These are phyloP conservation scores for Lactifluus piperatus DNA, from an alignment of 768 basidiomycete species.

Conservation along the genomic window DNA sequence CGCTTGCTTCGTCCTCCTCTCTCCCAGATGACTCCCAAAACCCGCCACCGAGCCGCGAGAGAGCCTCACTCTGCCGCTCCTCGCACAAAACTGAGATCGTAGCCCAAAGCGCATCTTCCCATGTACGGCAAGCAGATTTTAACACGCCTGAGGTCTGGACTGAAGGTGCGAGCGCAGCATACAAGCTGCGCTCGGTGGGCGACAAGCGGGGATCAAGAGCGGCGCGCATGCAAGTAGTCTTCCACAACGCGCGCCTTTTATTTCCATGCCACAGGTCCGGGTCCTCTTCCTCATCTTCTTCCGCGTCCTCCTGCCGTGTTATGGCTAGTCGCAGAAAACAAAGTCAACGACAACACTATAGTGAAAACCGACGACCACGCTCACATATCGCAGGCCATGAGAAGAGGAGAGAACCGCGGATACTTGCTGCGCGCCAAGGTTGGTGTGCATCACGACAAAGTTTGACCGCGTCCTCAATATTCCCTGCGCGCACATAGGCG, in stretches of 20 bases:
- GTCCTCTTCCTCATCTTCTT: conserved; percentile 36
- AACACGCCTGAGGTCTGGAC: conserved; percentile 56
- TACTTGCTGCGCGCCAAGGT: conserved; percentile 86
- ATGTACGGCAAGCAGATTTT: conserved; percentile 70
- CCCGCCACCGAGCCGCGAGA: conserved; percentile 53
- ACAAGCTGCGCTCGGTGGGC: conserved; percentile 71
- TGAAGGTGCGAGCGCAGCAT: conserved; percentile 76
- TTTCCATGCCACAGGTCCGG: conserved; percentile 65
- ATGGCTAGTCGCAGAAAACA: conserved; percentile 31
- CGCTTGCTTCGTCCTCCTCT: conserved; percentile 25
- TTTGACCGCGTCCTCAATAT: conserved; percentile 75
- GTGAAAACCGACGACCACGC: conserved; percentile 21
- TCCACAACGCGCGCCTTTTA: conserved; percentile 74
- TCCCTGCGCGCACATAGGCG: conserved; percentile 75
- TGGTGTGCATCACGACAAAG: conserved; percentile 76
- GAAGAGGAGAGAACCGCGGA: conserved; percentile 76
- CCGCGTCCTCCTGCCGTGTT: conserved; percentile 37
- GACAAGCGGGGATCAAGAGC: conserved; percentile 59
- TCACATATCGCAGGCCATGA: conserved; percentile 65
- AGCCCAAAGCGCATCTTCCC: conserved; percentile 97
- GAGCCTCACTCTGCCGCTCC: conserved; percentile 63
- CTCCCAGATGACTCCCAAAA: conserved; percentile 71
- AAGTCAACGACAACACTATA: background rate
- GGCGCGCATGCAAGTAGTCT: conserved; percentile 69
- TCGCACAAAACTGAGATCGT: conserved; percentile 75